Conservation (phyloP, 495 filamentous ascomycete genomes). For the Xylaria longipes region DNA sequence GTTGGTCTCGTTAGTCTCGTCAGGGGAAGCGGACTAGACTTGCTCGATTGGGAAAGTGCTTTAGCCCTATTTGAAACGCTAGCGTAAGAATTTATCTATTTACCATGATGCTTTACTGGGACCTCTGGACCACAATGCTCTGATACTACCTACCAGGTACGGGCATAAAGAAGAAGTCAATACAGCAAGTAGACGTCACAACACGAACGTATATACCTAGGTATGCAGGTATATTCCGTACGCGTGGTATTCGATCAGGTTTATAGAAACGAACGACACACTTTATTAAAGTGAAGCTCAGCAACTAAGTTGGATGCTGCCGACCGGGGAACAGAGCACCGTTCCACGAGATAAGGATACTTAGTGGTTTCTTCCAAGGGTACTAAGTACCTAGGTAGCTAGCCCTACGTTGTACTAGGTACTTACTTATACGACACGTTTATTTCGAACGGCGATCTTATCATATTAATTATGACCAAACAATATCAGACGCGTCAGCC, state of each 20-base stretch:
- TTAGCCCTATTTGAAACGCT: conserved; percentile 14
- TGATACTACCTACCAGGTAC: neutral
- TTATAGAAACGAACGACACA: neutral
- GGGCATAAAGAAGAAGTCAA: neutral
- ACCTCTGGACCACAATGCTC: neutral
- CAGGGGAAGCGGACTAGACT: neutral
- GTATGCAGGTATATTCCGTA: neutral
- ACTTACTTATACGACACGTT: neutral
- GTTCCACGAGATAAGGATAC: neutral
- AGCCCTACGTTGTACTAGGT: neutral
- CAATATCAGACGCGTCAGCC: neutral
- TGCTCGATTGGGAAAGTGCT: conserved; percentile 16
- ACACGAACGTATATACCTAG: neutral
- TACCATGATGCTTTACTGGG: neutral
- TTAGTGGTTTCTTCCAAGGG: neutral
- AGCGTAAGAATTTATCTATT: neutral
- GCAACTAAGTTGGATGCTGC: neutral
- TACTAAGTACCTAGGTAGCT: too few relatives aligned
- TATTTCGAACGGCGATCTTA: neutral
- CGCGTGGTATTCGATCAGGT: neutral
- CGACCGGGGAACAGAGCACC: neutral
- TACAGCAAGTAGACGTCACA: neutral
- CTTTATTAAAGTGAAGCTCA: neutral
- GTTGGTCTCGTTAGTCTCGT: neutral
- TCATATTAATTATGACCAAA: neutral